A percentile compares a stretch with the other conserved stretches of the same genome.
Conservation (phyloP, 345 rosid genomes). For the Luvunga scandens region DNA sequence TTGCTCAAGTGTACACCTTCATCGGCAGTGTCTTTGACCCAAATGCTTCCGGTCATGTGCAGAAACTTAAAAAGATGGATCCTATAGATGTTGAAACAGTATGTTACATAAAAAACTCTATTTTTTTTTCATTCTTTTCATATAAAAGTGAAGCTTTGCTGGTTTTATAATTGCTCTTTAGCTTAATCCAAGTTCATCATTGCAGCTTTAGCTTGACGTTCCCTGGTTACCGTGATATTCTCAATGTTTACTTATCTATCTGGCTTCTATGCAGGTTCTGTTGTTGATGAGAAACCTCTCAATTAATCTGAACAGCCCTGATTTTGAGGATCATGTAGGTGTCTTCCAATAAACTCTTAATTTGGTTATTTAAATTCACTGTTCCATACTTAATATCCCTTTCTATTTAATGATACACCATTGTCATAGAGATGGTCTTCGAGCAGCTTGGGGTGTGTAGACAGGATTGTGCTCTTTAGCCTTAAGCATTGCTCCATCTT, state of each 20-base stretch:
- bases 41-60: constrained; percentile 57
- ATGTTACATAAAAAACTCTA: constrained; percentile 16
- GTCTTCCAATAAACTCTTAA: constrained; percentile 12
- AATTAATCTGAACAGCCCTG: constrained; percentile 78
- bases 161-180: neutral
- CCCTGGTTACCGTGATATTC: neutral
- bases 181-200: neutral
- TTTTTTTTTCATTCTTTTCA: neutral
- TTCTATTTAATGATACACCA: neutral
- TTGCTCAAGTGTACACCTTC: constrained; percentile 77
- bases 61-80: constrained; percentile 83
- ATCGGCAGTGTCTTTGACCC: constrained; percentile 92
- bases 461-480: neutral
- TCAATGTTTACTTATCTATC: constrained; percentile 12
- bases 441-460: neutral
- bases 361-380: neutral
- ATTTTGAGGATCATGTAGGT: constrained; percentile 93
- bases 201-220: neutral
- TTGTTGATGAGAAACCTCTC: constrained; percentile 93
- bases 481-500: neutral
- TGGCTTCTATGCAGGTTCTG: constrained; percentile 52
- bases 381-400: neutral
- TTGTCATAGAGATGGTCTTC: neutral
- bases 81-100: constrained; percentile 93
- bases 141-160: neutral